These are phyloP conservation scores for Xerocomus spinulosus DNA, from an alignment of 768 basidiomycete species.

Conservation along the genomic window DNA sequence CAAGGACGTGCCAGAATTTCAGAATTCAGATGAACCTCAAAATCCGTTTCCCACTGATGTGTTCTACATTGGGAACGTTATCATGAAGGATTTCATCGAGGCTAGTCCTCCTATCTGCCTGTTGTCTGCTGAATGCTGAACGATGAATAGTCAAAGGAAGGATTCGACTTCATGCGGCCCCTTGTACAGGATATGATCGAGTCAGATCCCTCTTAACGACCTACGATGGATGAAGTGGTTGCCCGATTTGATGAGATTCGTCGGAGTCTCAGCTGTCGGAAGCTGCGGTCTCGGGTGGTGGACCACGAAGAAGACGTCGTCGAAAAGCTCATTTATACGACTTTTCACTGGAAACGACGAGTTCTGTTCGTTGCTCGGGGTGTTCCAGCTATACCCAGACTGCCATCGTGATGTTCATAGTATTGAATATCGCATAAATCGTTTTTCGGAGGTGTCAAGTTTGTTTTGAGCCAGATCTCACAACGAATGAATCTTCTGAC, in stretches of 20 bases:
- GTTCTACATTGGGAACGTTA: conserved; percentile 40
- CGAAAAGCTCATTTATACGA: conserved; percentile 4
- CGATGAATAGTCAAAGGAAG: not conserved
- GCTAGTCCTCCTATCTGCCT: conserved; percentile 12
- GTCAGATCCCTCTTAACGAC: conserved; percentile 32
- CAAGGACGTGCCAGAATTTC: conserved; percentile 38
- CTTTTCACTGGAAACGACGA: conserved; percentile 25
- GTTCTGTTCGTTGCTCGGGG: conserved; percentile 11
- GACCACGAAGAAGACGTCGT: conserved; percentile 11
- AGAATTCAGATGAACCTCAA: conserved; percentile 17
- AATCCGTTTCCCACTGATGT: conserved; percentile 44
- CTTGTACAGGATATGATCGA: conserved; percentile 35
- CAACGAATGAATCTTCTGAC: too few species aligned
- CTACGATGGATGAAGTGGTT: conserved; percentile 35
- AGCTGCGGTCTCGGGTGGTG: conserved; percentile 28
- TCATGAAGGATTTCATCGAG: conserved; percentile 29
- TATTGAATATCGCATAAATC: too few species aligned
- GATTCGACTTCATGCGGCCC: conserved; percentile 30
- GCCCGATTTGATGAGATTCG: conserved; percentile 14
- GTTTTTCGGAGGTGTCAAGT: too few species aligned
- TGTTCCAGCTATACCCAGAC: conserved; percentile 13
- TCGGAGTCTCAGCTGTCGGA: conserved; percentile 5
- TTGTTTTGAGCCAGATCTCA: too few species aligned
- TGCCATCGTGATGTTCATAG: not conserved
- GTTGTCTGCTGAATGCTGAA: not conserved